phyloP scores from a whole-genome alignment of 2,329 filamentous ascomycete genomes.

The Nannizzia gypsea region DNA sequence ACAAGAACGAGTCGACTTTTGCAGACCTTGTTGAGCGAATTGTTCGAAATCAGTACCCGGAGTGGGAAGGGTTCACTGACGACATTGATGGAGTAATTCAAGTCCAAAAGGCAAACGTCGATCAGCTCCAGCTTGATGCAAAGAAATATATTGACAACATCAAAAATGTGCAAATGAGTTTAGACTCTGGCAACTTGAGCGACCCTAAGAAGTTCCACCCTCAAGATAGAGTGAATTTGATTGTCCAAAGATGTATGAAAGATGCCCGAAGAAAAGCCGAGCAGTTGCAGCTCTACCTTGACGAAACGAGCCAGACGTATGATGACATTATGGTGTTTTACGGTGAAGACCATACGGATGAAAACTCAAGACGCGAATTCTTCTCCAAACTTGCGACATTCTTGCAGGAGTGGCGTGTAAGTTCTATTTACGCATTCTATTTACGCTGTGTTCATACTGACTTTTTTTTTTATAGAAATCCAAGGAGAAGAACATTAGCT shows the following conservation, averaged over 20 bases:
- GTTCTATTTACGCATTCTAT: constrained; percentile 19
- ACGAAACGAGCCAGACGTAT: constrained; percentile 83
- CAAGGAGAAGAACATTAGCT: constrained; percentile 72
- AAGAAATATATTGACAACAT: constrained; percentile 91
- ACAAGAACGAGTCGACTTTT: constrained; percentile 95
- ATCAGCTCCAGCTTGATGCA: constrained; percentile 76
- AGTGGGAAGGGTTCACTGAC: constrained; percentile 79
- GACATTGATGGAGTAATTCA: constrained; percentile 71
- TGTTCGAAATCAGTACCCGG: constrained; percentile 87
- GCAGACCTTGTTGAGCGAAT: constrained; percentile 94
- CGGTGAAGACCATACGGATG: constrained; percentile 83
- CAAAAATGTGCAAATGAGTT: constrained; percentile 79
- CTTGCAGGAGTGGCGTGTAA: constrained; percentile 77
- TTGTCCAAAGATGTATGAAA: constrained; percentile 91
- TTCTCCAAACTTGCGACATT: constrained; percentile 88
- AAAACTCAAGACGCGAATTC: constrained; percentile 88
- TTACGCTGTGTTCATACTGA: neutral
- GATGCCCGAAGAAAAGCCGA: constrained; percentile 91
- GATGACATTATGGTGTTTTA: constrained; percentile 96
- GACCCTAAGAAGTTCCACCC: constrained; percentile 97
- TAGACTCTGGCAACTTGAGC: constrained; percentile 87
- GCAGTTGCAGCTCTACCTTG: constrained; percentile 84
- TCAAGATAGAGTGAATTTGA: constrained; percentile 82
- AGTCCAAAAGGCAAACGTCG: constrained; percentile 85
- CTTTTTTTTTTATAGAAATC: constrained; percentile 50